Percentiles rank a stretch among this genome's conserved stretches.
These are phyloP conservation scores for Geotrichum phurueaensis DNA, from an alignment of 1,139 yeast species.

Conservation along the genomic window DNA sequence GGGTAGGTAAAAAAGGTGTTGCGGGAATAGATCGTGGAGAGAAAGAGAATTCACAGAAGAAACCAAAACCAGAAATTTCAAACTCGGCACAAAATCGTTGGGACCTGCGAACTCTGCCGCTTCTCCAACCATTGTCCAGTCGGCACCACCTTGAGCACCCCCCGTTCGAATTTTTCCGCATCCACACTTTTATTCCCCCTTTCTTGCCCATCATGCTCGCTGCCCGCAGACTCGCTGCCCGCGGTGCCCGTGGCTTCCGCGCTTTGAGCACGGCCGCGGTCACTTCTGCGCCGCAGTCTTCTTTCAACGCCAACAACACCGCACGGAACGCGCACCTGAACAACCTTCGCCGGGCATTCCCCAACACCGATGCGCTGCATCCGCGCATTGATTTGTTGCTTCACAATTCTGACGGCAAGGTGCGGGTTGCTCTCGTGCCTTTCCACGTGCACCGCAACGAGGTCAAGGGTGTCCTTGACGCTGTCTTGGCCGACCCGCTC, in stretches of 20 bases:
- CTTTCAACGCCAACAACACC: background rate
- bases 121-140: background rate
- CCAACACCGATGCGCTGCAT: slow-evolving; percentile 18
- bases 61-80: background rate
- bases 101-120: background rate
- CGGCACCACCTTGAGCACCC: background rate
- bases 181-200: background rate
- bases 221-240: background rate
- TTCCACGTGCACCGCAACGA: slow-evolving; percentile 25
- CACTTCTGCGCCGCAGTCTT: background rate
- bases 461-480: slow-evolving; percentile 30
- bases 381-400: slow-evolving; percentile 21
- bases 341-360: background rate
- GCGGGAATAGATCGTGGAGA: background rate
- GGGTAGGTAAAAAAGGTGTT: background rate
- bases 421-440: slow-evolving; percentile 18
- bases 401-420: background rate
- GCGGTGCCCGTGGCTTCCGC: background rate
- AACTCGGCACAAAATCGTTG: background rate
- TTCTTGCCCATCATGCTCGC: background rate
- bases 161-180: background rate
- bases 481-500: slow-evolving; percentile 35
- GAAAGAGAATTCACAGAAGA: background rate
- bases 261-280: background rate
- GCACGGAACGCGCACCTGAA: background rate